Evolutionary conservation across 2,329 filamentous ascomycete species (phyloP).

Genomic region (Alternaria tenuissima): DNA sequence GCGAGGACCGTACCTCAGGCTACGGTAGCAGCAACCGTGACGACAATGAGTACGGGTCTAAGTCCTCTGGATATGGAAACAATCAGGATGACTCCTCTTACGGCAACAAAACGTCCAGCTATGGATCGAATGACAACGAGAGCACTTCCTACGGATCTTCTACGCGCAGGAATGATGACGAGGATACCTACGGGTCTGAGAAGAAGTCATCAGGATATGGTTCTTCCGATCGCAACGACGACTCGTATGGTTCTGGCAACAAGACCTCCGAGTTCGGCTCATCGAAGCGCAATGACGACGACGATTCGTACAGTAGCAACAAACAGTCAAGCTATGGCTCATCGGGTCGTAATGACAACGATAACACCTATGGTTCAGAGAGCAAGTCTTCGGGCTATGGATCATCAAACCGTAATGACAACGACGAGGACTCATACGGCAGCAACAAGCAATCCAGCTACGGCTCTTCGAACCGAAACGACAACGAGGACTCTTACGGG

Average conservation of each 20-base stretch:
- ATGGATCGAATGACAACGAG: conserved; percentile 12
- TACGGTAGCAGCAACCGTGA: conserved; percentile 15
- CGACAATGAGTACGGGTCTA: conserved; percentile 13
- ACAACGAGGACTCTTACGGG: conserved; percentile 10
- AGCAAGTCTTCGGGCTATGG: neutral
- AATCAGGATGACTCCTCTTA: conserved; percentile 16
- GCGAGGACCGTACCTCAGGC: conserved; percentile 8
- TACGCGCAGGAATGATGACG: neutral
- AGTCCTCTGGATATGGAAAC: conserved; percentile 15
- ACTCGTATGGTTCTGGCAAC: conserved; percentile 20
- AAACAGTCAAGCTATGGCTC: conserved; percentile 15
- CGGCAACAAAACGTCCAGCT: conserved; percentile 10
- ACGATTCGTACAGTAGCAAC: conserved; percentile 12
- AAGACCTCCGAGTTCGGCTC: conserved; percentile 14
- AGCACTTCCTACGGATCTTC: neutral
- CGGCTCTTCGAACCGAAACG: conserved; percentile 2
- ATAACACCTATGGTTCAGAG: conserved; percentile 2
- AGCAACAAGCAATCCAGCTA: conserved; percentile 10
- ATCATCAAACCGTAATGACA: conserved; percentile 4
- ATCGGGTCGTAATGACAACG: conserved; percentile 2
- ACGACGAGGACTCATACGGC: conserved; percentile 8
- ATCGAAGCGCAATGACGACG: conserved; percentile 9
- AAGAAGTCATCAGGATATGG: conserved; percentile 14
- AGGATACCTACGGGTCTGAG: conserved; percentile 13
- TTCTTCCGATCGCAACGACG: conserved; percentile 8